These are phyloP conservation scores for Bothriochloa decipiens DNA, from an alignment of 176 grass and related monocot species.

Conservation along the genomic window DNA sequence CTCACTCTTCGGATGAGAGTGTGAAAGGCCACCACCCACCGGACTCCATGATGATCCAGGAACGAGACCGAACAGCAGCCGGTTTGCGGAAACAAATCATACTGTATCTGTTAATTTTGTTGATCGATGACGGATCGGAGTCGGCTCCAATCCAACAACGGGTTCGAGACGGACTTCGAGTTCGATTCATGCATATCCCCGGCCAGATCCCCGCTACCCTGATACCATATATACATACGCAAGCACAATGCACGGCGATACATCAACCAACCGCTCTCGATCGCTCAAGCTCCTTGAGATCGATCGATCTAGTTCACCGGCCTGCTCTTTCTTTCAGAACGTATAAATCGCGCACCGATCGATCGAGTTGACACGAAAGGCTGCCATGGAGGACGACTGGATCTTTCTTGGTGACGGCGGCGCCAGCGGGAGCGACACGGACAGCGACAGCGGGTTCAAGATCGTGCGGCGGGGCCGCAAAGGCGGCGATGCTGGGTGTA, in stretches of 20 bases:
- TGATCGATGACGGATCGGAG: too few relatives aligned
- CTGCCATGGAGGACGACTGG: constrained; percentile 11
- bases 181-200: too few relatives aligned
- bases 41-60: too few relatives aligned
- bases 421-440: not conserved
- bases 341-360: not conserved
- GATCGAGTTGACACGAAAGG: not conserved
- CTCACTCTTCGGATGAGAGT: too few relatives aligned
- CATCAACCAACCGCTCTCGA: not conserved
- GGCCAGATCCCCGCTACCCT: too few relatives aligned
- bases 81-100: too few relatives aligned
- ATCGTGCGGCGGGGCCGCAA: not conserved
- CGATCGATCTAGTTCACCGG: not conserved
- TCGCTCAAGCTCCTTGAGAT: too few relatives aligned
- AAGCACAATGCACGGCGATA: not conserved
- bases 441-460: not conserved
- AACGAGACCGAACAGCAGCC: too few relatives aligned
- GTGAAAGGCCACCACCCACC: too few relatives aligned
- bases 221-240: not conserved
- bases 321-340: not conserved
- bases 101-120: too few relatives aligned
- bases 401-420: not conserved
- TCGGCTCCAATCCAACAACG: too few relatives aligned
- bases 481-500: not conserved
- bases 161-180: too few relatives aligned